These are phyloP conservation scores for Fusarium pseudocircinatum DNA, from an alignment of 2,329 filamentous ascomycete species.

Conservation along the genomic window DNA sequence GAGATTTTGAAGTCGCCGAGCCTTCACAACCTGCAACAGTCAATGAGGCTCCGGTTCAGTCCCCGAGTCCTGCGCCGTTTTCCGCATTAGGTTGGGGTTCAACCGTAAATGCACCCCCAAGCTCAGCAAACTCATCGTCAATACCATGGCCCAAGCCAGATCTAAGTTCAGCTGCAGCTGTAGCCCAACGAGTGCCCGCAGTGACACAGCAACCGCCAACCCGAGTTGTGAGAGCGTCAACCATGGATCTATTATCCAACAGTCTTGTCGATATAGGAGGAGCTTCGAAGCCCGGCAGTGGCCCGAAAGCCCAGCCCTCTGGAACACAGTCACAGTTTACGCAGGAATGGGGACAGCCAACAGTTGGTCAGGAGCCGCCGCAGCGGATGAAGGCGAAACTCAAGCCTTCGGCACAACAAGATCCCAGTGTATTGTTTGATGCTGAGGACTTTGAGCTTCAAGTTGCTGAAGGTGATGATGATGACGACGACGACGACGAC, in stretches of 20 bases:
- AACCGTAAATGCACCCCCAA: neutral
- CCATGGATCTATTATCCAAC: conserved; percentile 64
- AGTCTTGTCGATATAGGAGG: conserved; percentile 55
- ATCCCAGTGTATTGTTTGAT: conserved; percentile 73
- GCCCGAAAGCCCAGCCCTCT: conserved; percentile 10
- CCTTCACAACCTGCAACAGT: conserved; percentile 31
- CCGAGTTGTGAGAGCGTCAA: conserved; percentile 56
- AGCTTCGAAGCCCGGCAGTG: neutral
- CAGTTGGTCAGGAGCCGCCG: neutral
- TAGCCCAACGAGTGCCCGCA: conserved; percentile 4
- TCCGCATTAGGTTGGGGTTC: conserved; percentile 28
- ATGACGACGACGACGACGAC: conserved; percentile 56
- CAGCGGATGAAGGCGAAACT: conserved; percentile 37
- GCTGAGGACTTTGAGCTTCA: conserved; percentile 64
- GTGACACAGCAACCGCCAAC: conserved; percentile 24
- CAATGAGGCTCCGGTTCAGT: conserved; percentile 25
- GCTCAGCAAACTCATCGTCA: conserved; percentile 23
- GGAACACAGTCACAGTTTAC: conserved; percentile 10
- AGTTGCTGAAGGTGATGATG: conserved; percentile 53
- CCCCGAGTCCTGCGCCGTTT: neutral
- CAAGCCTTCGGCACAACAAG: conserved; percentile 39
- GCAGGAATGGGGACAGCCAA: conserved; percentile 15
- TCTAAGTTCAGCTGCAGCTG: conserved; percentile 1
- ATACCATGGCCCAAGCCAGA: conserved; percentile 31
- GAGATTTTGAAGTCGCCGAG: conserved; percentile 71